phyloP scores from a whole-genome alignment of 1,139 yeast genomes.

The Suhomyces kunorum region DNA sequence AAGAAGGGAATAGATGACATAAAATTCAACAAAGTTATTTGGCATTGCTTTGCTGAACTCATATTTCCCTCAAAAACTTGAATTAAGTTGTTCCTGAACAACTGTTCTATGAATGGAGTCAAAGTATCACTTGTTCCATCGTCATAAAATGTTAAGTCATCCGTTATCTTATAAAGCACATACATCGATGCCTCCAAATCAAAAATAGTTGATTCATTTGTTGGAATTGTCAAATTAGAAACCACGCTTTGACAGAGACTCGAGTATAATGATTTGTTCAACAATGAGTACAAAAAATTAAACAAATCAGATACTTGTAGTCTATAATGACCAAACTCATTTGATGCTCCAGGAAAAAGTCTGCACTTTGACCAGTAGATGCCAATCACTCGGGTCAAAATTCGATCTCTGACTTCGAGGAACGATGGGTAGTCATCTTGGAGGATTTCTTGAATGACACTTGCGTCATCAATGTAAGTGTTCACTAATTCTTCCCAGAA shows the following conservation, averaged over 20 bases:
- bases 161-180: conserved; percentile 45
- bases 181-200: conserved; percentile 72
- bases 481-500: conserved; percentile 84
- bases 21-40: conserved; percentile 48
- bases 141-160: conserved; percentile 50
- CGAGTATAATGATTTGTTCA: conserved; percentile 55
- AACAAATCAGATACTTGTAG: conserved; percentile 74
- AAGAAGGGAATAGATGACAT: conserved; percentile 58
- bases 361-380: conserved; percentile 66
- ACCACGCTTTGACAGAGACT: conserved; percentile 13
- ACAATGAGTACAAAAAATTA: conserved; percentile 65
- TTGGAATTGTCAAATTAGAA: neutral
- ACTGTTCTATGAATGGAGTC: conserved; percentile 27
- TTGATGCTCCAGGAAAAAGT: conserved; percentile 20
- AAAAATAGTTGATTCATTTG: conserved; percentile 1
- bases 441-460: conserved; percentile 34
- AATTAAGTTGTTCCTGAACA: conserved; percentile 32
- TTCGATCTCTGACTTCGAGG: conserved; percentile 30
- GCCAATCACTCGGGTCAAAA: conserved; percentile 49
- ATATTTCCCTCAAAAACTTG: conserved; percentile 20
- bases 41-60: conserved; percentile 11
- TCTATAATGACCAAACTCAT: conserved; percentile 68
- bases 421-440: conserved; percentile 26
- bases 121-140: conserved; percentile 30
- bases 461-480: conserved; percentile 57